Percentiles rank a stretch among this genome's conserved stretches.
phyloP scores from a whole-genome alignment of 106 monocot genomes.

The Cymbidium sinense region DNA sequence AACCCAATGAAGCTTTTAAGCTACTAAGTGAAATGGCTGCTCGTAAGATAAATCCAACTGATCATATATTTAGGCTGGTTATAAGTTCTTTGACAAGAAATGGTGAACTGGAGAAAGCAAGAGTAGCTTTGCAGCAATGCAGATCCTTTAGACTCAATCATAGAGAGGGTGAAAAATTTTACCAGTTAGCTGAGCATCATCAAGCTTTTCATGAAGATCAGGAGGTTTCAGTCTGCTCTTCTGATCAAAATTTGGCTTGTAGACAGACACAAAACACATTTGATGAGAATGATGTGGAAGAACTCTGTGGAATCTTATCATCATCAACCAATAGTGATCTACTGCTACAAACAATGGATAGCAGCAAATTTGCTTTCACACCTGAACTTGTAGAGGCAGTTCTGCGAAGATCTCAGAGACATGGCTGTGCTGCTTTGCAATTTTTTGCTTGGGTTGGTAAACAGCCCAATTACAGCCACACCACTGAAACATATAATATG shows the following conservation, averaged over 20 bases:
- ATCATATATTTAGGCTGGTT: slow-evolving; percentile 33
- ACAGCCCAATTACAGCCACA: slow-evolving; percentile 36
- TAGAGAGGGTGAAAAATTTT: slow-evolving; percentile 4
- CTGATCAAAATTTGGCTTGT: not conserved
- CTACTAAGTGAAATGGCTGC: slow-evolving; percentile 53
- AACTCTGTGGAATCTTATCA: slow-evolving; percentile 46
- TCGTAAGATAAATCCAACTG: slow-evolving; percentile 31
- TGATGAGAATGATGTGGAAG: slow-evolving; percentile 30
- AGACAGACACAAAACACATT: slow-evolving; percentile 9
- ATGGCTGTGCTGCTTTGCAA: slow-evolving; percentile 45
- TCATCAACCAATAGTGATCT: slow-evolving; percentile 33
- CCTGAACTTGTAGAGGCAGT: slow-evolving; percentile 51
- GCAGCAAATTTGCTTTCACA: slow-evolving; percentile 32
- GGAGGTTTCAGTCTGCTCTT: slow-evolving; percentile 4
- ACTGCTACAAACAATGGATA: slow-evolving; percentile 38
- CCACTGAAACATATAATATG: slow-evolving; percentile 60
- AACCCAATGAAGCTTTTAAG: slow-evolving; percentile 47
- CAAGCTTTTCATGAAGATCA: slow-evolving; percentile 3
- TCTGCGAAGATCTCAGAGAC: slow-evolving; percentile 34
- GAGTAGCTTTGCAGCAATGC: slow-evolving; percentile 26
- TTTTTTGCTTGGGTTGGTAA: slow-evolving; percentile 76
- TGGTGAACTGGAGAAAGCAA: slow-evolving; percentile 34
- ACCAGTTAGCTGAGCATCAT: slow-evolving; percentile 16
- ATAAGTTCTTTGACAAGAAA: slow-evolving; percentile 32
- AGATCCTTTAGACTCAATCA: slow-evolving; percentile 19